These are phyloP conservation scores for Biancaea sappan DNA, from an alignment of 306 rosid species.

Conservation along the genomic window DNA sequence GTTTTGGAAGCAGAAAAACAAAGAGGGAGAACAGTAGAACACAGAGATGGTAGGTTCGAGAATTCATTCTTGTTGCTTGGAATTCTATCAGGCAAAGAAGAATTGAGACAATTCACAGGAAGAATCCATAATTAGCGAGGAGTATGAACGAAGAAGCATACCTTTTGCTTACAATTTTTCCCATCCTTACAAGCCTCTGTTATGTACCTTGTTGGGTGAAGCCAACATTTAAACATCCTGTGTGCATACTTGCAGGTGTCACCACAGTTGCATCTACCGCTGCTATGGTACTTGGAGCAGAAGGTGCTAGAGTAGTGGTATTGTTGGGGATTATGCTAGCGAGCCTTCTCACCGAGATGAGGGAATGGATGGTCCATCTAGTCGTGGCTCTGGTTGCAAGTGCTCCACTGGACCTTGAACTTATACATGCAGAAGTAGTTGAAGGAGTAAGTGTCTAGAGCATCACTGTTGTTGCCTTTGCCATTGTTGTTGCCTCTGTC, in stretches of 20 bases:
- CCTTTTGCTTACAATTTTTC: constrained; percentile 74
- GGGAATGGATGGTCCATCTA: constrained; percentile 95
- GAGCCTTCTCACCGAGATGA: constrained; percentile 88
- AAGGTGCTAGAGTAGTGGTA: constrained; percentile 71
- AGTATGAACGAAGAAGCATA: constrained; percentile 90
- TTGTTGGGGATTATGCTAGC: constrained; percentile 75
- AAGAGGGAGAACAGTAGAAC: too few species aligned
- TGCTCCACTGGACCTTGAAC: constrained; percentile 84
- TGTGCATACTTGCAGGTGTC: constrained; percentile 83
- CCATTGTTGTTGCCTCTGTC: too few species aligned
- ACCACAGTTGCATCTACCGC: constrained; percentile 62
- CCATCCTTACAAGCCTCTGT: constrained; percentile 98
- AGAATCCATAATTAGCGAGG: constrained; percentile 72
- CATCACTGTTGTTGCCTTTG: constrained; percentile 33
- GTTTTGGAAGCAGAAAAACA: too few species aligned
- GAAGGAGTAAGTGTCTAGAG: constrained; percentile 68
- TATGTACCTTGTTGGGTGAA: constrained; percentile 89
- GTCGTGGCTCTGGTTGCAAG: constrained; percentile 91
- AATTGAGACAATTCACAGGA: constrained; percentile 35
- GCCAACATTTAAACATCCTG: constrained; percentile 90
- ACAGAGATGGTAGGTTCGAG: too few species aligned
- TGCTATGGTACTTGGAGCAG: constrained; percentile 79
- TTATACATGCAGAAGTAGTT: constrained; percentile 89
- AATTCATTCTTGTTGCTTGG: constrained; percentile 38
- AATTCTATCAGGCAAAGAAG: constrained; percentile 33